Evolutionary conservation across 1,284 basidiomycete species (phyloP).

Genomic region (Ceratobasidium sp.): DNA sequence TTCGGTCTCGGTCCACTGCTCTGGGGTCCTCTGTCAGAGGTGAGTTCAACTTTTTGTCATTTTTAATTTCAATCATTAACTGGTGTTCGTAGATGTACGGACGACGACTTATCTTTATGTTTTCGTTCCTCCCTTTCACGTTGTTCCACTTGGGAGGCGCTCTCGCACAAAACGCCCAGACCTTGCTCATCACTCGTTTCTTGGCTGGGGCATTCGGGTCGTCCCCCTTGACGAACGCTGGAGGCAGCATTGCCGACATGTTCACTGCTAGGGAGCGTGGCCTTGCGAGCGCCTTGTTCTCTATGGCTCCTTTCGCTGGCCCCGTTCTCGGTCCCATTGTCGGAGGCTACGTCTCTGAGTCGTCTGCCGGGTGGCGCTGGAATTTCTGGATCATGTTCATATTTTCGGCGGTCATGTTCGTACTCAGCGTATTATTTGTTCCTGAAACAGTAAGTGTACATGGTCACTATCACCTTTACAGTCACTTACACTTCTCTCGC

Average conservation of each 20-base stretch:
- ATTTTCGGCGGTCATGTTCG: conserved; percentile 32
- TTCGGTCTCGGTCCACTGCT: conserved; percentile 40
- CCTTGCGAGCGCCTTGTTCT: conserved; percentile 16
- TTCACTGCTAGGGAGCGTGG: conserved; percentile 39
- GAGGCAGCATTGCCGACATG: conserved; percentile 27
- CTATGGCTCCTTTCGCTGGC: conserved; percentile 29
- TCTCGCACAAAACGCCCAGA: conserved; percentile 25
- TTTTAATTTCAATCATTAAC: conserved; percentile 7
- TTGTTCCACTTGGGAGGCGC: conserved; percentile 39
- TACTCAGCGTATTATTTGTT: conserved; percentile 15
- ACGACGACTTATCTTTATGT: conserved; percentile 18
- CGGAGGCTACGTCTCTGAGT: conserved; percentile 38
- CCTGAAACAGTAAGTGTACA: conserved; percentile 39
- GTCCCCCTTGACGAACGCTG: conserved; percentile 32
- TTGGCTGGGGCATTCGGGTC: conserved; percentile 41
- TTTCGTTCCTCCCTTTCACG: conserved; percentile 33
- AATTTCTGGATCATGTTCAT: conserved; percentile 44
- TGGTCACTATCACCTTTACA: too few species aligned
- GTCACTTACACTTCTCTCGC: too few species aligned
- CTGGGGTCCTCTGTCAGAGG: conserved; percentile 43
- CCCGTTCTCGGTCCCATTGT: conserved; percentile 42
- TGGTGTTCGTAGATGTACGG: conserved; percentile 26
- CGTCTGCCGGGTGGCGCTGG: conserved; percentile 34
- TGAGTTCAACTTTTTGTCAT: not conserved
- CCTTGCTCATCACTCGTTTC: conserved; percentile 28